Conservation (phyloP, 2,329 filamentous ascomycete species). For the Fusarium verrucosum region DNA sequence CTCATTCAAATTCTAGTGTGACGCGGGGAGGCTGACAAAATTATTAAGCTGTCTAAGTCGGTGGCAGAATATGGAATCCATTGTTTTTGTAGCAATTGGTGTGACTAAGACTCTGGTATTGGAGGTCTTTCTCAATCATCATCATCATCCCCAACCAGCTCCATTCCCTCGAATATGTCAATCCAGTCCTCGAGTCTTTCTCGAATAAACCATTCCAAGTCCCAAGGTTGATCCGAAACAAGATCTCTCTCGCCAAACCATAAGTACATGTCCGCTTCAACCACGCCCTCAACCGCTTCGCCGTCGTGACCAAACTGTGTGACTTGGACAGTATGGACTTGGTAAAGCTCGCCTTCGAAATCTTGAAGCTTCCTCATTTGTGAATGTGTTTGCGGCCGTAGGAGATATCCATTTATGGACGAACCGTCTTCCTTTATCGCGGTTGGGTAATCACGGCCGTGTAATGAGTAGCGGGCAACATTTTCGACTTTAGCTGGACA, state of each 20-base stretch:
- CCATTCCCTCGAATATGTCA: conserved; percentile 35
- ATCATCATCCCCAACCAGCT: conserved; percentile 15
- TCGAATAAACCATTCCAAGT: conserved; percentile 12
- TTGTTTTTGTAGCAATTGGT: too few relatives aligned
- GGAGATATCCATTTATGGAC: too few relatives aligned
- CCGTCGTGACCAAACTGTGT: background rate
- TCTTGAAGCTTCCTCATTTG: conserved; percentile 47
- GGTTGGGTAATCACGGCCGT: too few relatives aligned
- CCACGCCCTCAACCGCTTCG: conserved; percentile 16
- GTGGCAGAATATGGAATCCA: too few relatives aligned
- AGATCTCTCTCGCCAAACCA: conserved; percentile 38
- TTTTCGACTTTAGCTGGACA: too few relatives aligned
- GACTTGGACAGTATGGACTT: conserved; percentile 18
- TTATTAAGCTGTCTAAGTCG: too few relatives aligned
- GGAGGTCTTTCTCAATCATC: background rate
- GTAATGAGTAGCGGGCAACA: too few relatives aligned
- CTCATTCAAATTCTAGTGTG: too few relatives aligned
- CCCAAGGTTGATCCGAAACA: conserved; percentile 39
- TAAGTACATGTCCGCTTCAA: conserved; percentile 47
- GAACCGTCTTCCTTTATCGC: too few relatives aligned
- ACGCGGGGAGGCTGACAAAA: too few relatives aligned
- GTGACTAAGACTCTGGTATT: too few relatives aligned
- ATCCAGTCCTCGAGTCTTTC: conserved; percentile 45
- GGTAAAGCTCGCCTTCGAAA: conserved; percentile 46
- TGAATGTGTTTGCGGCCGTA: too few relatives aligned